phyloP scores from a whole-genome alignment of 2,329 filamentous ascomycete genomes.

The Aspergillus amoenus region DNA sequence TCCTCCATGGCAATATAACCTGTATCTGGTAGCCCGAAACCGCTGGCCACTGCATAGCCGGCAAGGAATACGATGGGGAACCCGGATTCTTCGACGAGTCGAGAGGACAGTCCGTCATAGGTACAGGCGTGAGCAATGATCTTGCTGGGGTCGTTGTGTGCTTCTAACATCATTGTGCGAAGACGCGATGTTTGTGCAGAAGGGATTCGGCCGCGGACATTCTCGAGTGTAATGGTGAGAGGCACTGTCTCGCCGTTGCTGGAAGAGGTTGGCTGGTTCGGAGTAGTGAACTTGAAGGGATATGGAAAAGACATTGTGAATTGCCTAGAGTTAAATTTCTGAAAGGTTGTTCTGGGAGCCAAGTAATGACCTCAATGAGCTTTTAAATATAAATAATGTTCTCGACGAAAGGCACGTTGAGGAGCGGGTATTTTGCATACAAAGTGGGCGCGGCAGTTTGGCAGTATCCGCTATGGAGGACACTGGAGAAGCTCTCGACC shows the following conservation, averaged over 20 bases:
- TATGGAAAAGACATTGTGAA: slow-evolving; percentile 10
- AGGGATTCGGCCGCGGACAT: slow-evolving; percentile 39
- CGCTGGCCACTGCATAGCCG: slow-evolving; percentile 43
- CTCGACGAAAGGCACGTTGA: background rate
- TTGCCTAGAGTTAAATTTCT: background rate
- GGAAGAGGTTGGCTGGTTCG: slow-evolving; percentile 1
- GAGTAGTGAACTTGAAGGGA: slow-evolving; percentile 13
- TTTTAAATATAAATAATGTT: background rate
- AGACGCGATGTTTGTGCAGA: slow-evolving; percentile 40
- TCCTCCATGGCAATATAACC: slow-evolving; percentile 52
- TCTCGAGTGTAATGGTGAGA: slow-evolving; percentile 13
- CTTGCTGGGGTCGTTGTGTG: slow-evolving; percentile 42
- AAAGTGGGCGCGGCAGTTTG: background rate
- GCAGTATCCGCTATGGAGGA: background rate
- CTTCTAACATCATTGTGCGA: slow-evolving; percentile 32
- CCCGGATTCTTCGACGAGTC: slow-evolving; percentile 47
- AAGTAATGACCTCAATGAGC: background rate
- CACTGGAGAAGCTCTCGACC: background rate
- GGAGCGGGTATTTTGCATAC: slow-evolving; percentile 1
- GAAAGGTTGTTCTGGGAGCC: background rate
- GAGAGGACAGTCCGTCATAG: slow-evolving; percentile 47
- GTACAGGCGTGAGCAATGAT: slow-evolving; percentile 46
- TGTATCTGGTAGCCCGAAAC: slow-evolving; percentile 48
- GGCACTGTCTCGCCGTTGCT: background rate
- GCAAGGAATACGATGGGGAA: slow-evolving; percentile 49